Percentiles rank a stretch among this genome's conserved stretches.
Conservation (phyloP, 2,329 filamentous ascomycete genomes). For the Delphinella strobiligena region DNA sequence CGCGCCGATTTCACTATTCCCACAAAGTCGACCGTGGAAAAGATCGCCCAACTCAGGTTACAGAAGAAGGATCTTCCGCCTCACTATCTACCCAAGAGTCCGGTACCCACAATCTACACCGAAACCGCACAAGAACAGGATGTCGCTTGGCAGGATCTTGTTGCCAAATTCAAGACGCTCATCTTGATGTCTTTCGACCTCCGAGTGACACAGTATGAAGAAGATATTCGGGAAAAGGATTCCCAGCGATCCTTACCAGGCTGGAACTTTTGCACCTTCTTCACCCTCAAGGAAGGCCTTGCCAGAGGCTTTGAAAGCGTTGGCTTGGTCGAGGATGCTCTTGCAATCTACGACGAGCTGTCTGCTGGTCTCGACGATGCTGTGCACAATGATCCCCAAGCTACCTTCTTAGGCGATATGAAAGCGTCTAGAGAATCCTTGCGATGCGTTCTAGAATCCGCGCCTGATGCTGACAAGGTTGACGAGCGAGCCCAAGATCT, state of each 20-base stretch:
- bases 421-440: constrained; percentile 6
- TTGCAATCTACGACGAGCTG: constrained; percentile 91
- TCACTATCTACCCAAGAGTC: constrained; percentile 31
- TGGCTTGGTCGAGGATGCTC: constrained; percentile 84
- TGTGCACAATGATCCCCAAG: constrained; percentile 55
- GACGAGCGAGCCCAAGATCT: constrained; percentile 8
- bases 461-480: not conserved
- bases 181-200: constrained; percentile 85
- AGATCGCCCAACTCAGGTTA: constrained; percentile 75
- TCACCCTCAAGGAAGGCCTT: constrained; percentile 90
- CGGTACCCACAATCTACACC: constrained; percentile 39
- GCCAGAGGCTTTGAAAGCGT: constrained; percentile 93
- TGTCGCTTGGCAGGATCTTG: constrained; percentile 70
- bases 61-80: constrained; percentile 35
- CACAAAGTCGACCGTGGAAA: constrained; percentile 61
- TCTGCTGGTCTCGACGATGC: constrained; percentile 75
- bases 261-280: constrained; percentile 99
- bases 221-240: constrained; percentile 92
- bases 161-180: constrained; percentile 73
- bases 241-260: constrained; percentile 75
- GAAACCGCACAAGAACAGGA: constrained; percentile 70
- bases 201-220: constrained; percentile 87
- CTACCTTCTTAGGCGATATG: constrained; percentile 10
- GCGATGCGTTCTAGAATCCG: not conserved
- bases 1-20: constrained; percentile 78